phyloP scores from a whole-genome alignment of 2,329 filamentous ascomycete species.

The Trichoderma sp. region DNA sequence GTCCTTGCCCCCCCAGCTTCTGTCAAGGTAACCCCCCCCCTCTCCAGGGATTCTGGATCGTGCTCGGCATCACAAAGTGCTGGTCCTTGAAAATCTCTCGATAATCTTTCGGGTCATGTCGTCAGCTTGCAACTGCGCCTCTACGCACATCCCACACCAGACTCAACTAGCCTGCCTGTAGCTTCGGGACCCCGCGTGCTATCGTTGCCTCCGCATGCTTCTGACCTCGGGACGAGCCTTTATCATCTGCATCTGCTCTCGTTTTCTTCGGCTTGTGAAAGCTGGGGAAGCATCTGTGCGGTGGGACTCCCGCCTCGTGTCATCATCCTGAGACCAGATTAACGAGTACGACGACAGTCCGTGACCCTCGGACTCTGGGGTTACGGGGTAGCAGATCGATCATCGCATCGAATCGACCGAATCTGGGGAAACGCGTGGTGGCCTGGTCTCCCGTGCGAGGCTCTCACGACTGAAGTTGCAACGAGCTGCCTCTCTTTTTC shows the following conservation, averaged over 20 bases:
- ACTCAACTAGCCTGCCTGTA: not conserved
- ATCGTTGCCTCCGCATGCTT: slow-evolving; percentile 9
- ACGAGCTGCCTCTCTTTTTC: not conserved
- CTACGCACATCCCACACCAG: not conserved
- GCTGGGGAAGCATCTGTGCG: slow-evolving; percentile 26
- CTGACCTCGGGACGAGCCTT: slow-evolving; percentile 28
- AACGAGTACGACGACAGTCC: slow-evolving; percentile 17
- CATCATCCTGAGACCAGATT: slow-evolving; percentile 11
- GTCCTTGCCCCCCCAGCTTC: not conserved
- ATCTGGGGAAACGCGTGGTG: slow-evolving; percentile 17
- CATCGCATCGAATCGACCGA: slow-evolving; percentile 9
- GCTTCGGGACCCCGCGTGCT: slow-evolving; percentile 18
- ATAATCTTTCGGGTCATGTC: not conserved
- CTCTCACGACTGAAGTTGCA: slow-evolving; percentile 2
- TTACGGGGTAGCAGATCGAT: slow-evolving; percentile 1
- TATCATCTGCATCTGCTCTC: slow-evolving; percentile 23
- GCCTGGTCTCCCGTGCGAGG: slow-evolving; percentile 3
- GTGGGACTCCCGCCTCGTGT: slow-evolving; percentile 11
- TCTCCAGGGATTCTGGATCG: slow-evolving; percentile 4
- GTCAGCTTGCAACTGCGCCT: slow-evolving; percentile 17
- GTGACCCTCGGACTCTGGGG: slow-evolving; percentile 19
- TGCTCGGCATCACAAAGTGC: slow-evolving; percentile 11
- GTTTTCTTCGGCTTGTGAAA: slow-evolving; percentile 29
- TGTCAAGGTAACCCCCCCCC: slow-evolving; percentile 10
- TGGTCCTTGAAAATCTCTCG: slow-evolving; percentile 7